Percentiles rank a stretch among this genome's conserved stretches.
Conservation (phyloP, 805 yeast genomes). For the Cyberlindnera xylosilytica region DNA sequence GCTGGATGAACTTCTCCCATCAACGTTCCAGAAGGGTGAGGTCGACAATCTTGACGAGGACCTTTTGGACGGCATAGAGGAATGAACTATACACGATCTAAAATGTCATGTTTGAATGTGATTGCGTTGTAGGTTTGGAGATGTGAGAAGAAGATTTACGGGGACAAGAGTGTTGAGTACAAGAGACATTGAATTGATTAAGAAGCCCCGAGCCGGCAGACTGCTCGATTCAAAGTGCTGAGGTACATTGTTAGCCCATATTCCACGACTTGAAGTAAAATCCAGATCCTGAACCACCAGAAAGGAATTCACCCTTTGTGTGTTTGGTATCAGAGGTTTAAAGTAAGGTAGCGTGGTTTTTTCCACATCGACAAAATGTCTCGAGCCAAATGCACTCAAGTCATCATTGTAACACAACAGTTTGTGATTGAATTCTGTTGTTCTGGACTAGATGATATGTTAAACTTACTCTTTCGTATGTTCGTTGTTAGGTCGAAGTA, state of each 20-base stretch:
- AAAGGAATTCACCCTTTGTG: background rate
- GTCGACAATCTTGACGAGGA: conserved; percentile 57
- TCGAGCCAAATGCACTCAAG: conserved; percentile 99
- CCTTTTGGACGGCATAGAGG: conserved; percentile 36
- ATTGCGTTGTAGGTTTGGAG: no score
- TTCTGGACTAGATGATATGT: background rate
- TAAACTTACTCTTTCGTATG: conserved; percentile 3
- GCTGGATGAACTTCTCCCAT: conserved; percentile 60
- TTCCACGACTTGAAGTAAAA: conserved; percentile 3
- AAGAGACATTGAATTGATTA: background rate
- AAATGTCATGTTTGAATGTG: background rate
- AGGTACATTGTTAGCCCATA: conserved; percentile 12
- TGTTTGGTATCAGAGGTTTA: conserved; percentile 50
- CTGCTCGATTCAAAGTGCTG: no score
- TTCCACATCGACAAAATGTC: conserved; percentile 96
- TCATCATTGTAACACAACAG: conserved; percentile 23
- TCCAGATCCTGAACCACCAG: background rate
- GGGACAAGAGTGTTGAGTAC: background rate
- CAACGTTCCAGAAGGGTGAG: conserved; percentile 44
- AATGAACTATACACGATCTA: conserved; percentile 6
- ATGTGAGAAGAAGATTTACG: no score
- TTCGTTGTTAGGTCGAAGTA: background rate
- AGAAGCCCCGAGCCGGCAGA: no score
- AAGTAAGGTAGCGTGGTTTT: conserved; percentile 95
- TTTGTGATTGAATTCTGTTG: no score